Evolutionary conservation across 352 stramenopile species (phyloP), one percentile per base, ranked within the genome.

Genomic region (Detonula confervacea): DNA sequence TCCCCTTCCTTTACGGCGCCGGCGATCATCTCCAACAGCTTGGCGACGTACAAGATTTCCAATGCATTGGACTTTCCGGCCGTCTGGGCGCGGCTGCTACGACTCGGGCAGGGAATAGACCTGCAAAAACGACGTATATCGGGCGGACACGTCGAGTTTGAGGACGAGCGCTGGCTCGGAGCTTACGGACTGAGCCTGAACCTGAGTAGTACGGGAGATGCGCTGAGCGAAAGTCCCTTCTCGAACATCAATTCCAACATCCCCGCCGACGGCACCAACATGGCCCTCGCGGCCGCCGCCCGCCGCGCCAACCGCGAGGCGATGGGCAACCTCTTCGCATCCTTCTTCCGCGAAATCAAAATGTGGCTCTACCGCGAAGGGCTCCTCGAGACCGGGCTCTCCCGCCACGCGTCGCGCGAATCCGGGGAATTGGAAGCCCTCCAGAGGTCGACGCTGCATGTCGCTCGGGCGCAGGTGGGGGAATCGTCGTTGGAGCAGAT

Each of bases 141-240:
- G 33, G 87, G 87, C 51, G 90, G 87, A 20, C 96, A 98, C 75
- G 95, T 99, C 14, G 97, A 98, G 67, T 98, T 96, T 69, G 96
- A 99, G 84, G 96, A 96, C 3, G 93, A 96, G 64, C 83, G 94
- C 35, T 99, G 96, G 96, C 84, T 98, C 33, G 94, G 95, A 5
- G 96, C 97, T 0, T 98, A 98, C 88, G 94, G 93, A 20, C 93
- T 98, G 22, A 91, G 80, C 69, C 71, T 95, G 2, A 93, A 92
- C 70, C 82, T 94, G 71, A 79, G 81, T 35, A 84, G 85, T 44
- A 87, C 87, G 3, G 68, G 81, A 12, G 89, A 94, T 81, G 86
- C 87, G 1, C 71, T 94, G 11, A 81, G 84, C 7, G 89, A 93
- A 72, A 92, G 89, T 62, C 81, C 80, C 29, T 87, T 88, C 54